Evolutionary conservation across 768 basidiomycete species (phyloP).

Genomic region (Xerocomus potaroensis): DNA sequence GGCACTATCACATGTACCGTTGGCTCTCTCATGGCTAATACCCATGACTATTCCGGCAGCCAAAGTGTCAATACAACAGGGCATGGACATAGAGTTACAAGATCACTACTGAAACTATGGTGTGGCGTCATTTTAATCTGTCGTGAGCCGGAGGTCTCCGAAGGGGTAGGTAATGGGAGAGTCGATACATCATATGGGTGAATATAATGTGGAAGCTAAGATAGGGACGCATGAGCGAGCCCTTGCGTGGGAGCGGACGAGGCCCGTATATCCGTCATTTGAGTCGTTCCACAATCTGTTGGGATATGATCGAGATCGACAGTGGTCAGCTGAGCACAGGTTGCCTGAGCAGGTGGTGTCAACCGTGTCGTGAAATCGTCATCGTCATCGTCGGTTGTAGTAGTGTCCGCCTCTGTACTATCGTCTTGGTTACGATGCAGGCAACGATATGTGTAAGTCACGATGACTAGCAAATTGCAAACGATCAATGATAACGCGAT

Average conservation of each 20-base stretch:
- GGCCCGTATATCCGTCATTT: background rate
- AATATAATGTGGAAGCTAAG: too few relatives aligned
- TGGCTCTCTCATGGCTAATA: too few relatives aligned
- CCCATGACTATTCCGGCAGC: too few relatives aligned
- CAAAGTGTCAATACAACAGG: too few relatives aligned
- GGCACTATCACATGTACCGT: too few relatives aligned
- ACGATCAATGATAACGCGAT: conserved; percentile 15
- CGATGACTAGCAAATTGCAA: conserved; percentile 23
- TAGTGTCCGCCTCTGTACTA: background rate
- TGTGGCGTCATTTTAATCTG: too few relatives aligned
- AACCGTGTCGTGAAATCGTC: conserved; percentile 17
- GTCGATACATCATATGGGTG: too few relatives aligned
- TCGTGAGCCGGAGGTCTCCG: too few relatives aligned
- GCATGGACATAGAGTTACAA: too few relatives aligned
- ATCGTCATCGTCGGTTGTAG: conserved; percentile 6
- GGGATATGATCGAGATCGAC: conserved; percentile 3
- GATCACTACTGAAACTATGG: too few relatives aligned
- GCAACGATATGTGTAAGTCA: conserved; percentile 16
- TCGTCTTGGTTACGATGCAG: background rate
- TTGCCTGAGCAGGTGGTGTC: background rate
- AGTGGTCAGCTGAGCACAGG: conserved; percentile 3
- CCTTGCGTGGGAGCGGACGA: background rate
- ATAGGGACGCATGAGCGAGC: background rate
- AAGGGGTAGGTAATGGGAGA: too few relatives aligned
- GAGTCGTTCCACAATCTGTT: background rate